phyloP scores from a whole-genome alignment of 1,284 basidiomycete species.

The Leucoagaricus sp. region DNA sequence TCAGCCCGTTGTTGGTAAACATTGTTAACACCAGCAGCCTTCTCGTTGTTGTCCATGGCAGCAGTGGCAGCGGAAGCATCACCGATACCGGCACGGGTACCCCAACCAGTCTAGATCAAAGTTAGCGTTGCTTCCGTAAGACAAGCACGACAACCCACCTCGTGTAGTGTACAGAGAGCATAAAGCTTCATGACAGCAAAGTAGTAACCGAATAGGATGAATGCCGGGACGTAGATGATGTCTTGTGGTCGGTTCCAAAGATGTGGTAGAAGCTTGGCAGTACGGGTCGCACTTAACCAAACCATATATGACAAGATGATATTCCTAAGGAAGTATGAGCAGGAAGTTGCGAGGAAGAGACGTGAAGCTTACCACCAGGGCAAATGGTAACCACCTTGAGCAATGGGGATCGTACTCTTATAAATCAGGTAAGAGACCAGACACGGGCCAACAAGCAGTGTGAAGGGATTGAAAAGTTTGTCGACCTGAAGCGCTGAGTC shows the following conservation, averaged over 20 bases:
- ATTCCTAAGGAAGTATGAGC: conserved; percentile 52
- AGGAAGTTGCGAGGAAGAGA: conserved; percentile 14
- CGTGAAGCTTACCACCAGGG: conserved; percentile 73
- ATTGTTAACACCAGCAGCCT: conserved; percentile 24
- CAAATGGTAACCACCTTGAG: conserved; percentile 82
- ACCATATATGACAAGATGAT: conserved; percentile 74
- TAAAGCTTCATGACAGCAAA: conserved; percentile 89
- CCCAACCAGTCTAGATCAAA: conserved; percentile 77
- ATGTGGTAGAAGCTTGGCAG: conserved; percentile 86
- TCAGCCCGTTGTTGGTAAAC: conserved; percentile 17
- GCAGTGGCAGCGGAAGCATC: conserved; percentile 74
- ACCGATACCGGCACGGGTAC: conserved; percentile 87
- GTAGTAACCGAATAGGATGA: conserved; percentile 88
- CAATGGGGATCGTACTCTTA: conserved; percentile 73
- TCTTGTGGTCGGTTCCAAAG: conserved; percentile 84
- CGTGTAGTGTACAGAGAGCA: conserved; percentile 80
- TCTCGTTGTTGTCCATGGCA: conserved; percentile 49
- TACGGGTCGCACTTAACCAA: conserved; percentile 83
- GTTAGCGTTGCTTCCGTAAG: background rate
- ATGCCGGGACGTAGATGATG: conserved; percentile 89
- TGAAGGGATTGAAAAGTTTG: conserved; percentile 90
- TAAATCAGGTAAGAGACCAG: conserved; percentile 77
- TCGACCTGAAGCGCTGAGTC: conserved; percentile 56
- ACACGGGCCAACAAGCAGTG: conserved; percentile 79
- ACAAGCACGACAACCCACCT: conserved; percentile 41